phyloP scores from a whole-genome alignment of 192 early-diverging fungal genomes.

The Jimgerdemannia flammicorona region DNA sequence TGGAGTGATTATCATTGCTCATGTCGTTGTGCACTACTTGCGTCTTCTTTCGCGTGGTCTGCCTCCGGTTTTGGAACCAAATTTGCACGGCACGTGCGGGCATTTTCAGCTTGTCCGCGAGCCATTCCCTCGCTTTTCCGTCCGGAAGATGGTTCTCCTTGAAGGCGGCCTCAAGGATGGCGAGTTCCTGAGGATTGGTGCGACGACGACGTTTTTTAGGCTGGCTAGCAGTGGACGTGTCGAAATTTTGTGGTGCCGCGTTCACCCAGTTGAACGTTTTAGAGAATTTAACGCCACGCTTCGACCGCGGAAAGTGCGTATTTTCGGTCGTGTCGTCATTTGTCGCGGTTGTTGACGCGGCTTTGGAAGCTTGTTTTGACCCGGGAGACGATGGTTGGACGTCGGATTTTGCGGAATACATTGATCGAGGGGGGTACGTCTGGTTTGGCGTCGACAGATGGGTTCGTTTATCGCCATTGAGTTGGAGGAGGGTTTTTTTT shows the following conservation, averaged over 20 bases:
- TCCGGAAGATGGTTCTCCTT: conserved; percentile 66
- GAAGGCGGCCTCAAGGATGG: conserved; percentile 69
- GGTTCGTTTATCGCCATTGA: no score
- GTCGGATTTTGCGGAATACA: no score
- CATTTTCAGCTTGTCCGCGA: conserved; percentile 65
- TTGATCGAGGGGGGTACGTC: no score
- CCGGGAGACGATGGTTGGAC: no score
- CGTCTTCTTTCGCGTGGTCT: conserved; percentile 45
- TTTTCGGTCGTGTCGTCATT: no score
- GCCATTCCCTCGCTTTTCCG: conserved; percentile 53
- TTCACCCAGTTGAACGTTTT: conserved; percentile 1
- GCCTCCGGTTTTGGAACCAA: conserved; percentile 83
- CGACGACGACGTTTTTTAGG: conserved; percentile 17
- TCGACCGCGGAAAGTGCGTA: no score
- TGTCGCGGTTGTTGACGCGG: no score
- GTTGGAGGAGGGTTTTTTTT: no score
- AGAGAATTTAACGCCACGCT: no score
- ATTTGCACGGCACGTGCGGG: conserved; percentile 70
- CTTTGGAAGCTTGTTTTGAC: no score
- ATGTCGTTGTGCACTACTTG: neutral
- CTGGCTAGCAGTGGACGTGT: neutral
- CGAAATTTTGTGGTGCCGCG: neutral
- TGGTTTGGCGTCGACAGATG: no score
- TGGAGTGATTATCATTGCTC: no score
- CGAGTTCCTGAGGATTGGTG: conserved; percentile 60